Conservation (phyloP, 2,329 filamentous ascomycete genomes). For the Fusarium sp. region DNA sequence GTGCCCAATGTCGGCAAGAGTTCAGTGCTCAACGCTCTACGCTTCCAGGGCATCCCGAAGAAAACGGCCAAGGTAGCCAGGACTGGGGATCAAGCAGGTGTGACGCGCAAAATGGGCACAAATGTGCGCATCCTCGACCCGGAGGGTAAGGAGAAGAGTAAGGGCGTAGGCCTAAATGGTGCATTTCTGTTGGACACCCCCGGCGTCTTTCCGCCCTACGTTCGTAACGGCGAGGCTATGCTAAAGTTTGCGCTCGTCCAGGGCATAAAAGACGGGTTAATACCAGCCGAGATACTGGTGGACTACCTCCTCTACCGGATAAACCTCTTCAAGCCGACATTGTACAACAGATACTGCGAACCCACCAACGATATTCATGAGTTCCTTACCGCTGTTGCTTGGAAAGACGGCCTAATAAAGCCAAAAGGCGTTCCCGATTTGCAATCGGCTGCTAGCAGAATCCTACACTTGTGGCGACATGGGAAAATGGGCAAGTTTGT, state of each 20-base stretch:
- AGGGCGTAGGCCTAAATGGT: conserved; percentile 59
- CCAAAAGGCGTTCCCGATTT: conserved; percentile 76
- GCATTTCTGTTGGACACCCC: conserved; percentile 93
- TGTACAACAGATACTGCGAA: conserved; percentile 69
- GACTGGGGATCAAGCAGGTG: conserved; percentile 87
- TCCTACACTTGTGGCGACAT: conserved; percentile 83
- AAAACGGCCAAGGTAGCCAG: conserved; percentile 71
- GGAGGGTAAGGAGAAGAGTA: conserved; percentile 54
- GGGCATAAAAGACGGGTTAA: conserved; percentile 88
- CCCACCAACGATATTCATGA: conserved; percentile 87
- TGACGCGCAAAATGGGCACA: conserved; percentile 85
- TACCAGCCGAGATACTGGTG: conserved; percentile 79
- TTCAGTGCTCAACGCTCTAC: conserved; percentile 87
- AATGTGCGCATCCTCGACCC: conserved; percentile 77
- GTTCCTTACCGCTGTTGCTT: conserved; percentile 76
- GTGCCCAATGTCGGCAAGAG: conserved; percentile 99
- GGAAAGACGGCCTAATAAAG: conserved; percentile 77
- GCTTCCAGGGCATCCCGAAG: conserved; percentile 68
- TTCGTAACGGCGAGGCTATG: conserved; percentile 87
- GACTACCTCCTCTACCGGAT: conserved; percentile 91
- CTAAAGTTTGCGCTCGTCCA: conserved; percentile 92
- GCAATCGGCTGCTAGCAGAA: conserved; percentile 79
- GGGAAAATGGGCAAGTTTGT: conserved; percentile 81
- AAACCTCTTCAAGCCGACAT: conserved; percentile 70
- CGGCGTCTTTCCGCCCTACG: conserved; percentile 93